These are phyloP conservation scores for Stropharia rugosoannulata DNA, from an alignment of 768 basidiomycete genomes.

Conservation along the genomic window DNA sequence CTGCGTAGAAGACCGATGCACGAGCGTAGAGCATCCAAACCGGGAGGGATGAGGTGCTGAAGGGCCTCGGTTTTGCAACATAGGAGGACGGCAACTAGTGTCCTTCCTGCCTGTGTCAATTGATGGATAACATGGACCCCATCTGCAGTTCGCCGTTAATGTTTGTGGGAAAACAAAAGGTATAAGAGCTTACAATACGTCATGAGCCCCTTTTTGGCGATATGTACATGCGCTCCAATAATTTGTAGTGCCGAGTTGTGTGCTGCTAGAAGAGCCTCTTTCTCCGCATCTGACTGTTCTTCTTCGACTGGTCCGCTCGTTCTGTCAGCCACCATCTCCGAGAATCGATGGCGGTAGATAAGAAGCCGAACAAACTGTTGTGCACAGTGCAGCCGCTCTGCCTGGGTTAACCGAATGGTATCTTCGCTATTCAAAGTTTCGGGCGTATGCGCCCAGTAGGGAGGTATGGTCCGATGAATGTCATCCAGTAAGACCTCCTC, in stretches of 20 bases:
- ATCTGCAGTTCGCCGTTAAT: slow-evolving; percentile 43
- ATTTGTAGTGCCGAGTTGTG: slow-evolving; percentile 81
- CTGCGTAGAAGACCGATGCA: slow-evolving; percentile 86
- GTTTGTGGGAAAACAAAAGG: slow-evolving; percentile 8
- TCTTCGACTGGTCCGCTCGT: slow-evolving; percentile 49
- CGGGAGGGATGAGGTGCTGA: slow-evolving; percentile 74
- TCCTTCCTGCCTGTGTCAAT: slow-evolving; percentile 89
- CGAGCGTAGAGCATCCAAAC: slow-evolving; percentile 82
- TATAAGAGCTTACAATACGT: slow-evolving; percentile 75
- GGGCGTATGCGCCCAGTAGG: slow-evolving; percentile 77
- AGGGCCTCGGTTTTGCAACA: slow-evolving; percentile 83
- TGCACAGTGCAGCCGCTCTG: slow-evolving; percentile 81
- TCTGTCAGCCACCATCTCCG: slow-evolving; percentile 72
- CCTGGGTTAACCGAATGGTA: slow-evolving; percentile 87
- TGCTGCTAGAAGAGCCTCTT: slow-evolving; percentile 74
- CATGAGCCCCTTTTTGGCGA: slow-evolving; percentile 89
- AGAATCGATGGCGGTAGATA: slow-evolving; percentile 86
- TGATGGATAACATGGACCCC: slow-evolving; percentile 97
- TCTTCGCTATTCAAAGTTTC: slow-evolving; percentile 84
- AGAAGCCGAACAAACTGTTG: slow-evolving; percentile 87
- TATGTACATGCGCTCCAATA: slow-evolving; percentile 77
- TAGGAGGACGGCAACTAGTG: slow-evolving; percentile 82
- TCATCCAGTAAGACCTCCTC: slow-evolving; percentile 84
- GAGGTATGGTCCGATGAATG: slow-evolving; percentile 66
- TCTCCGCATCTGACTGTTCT: slow-evolving; percentile 67